A percentile compares a stretch with the other conserved stretches of the same genome.
Evolutionary conservation across 2,329 filamentous ascomycete species (phyloP).

Genomic region (Arthrinium phaeospermum): DNA sequence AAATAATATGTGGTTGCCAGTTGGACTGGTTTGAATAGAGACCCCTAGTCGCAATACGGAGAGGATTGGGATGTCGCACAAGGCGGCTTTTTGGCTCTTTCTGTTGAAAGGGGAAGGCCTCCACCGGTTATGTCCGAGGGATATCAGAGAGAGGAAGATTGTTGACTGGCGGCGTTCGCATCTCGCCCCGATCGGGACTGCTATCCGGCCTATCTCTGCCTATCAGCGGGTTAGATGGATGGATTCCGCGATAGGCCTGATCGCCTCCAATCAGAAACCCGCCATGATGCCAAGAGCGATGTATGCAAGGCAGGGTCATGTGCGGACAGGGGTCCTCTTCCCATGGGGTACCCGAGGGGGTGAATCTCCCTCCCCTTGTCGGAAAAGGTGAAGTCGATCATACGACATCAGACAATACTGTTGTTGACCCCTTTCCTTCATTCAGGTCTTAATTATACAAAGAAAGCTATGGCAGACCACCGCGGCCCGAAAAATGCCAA

Average conservation of each 20-base stretch:
- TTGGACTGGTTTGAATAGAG: neutral
- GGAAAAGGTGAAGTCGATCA: neutral
- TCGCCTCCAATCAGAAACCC: neutral
- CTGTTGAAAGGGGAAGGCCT: neutral
- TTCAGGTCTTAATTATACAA: neutral
- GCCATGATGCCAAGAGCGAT: neutral
- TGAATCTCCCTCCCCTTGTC: neutral
- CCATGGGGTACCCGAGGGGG: neutral
- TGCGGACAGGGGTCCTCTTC: neutral
- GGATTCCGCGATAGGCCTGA: neutral
- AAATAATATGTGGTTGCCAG: neutral
- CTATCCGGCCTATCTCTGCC: neutral
- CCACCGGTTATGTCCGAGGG: neutral
- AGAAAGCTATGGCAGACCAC: neutral
- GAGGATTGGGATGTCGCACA: neutral
- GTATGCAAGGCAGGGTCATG: neutral
- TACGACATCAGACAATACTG: neutral
- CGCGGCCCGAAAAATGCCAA: neutral
- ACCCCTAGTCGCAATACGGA: neutral
- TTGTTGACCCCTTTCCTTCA: neutral
- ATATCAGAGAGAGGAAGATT: no score
- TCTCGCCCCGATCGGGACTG: neutral
- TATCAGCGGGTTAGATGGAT: neutral
- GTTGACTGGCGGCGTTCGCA: neutral
- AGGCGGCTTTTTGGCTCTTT: neutral